Percentiles rank a stretch among this genome's conserved stretches.
These are phyloP conservation scores for Cytospora piceae DNA, from an alignment of 2,329 filamentous ascomycete species.

Conservation along the genomic window DNA sequence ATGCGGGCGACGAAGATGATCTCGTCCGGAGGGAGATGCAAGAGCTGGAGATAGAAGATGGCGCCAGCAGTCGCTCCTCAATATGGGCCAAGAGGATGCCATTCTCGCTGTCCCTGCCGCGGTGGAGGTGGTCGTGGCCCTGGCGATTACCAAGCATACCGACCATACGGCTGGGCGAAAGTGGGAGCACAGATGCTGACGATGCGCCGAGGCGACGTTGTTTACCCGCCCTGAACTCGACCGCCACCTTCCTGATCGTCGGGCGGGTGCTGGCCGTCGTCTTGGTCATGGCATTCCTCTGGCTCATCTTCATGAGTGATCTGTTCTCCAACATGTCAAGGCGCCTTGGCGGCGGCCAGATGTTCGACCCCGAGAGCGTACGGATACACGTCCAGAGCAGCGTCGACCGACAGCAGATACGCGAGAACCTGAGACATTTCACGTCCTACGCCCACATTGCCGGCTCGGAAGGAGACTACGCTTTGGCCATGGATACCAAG, in stretches of 20 bases:
- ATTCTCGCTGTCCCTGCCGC: slow-evolving; percentile 55
- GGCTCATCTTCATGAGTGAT: slow-evolving; percentile 84
- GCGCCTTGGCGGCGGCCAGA: slow-evolving; percentile 66
- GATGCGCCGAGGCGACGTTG: slow-evolving; percentile 33
- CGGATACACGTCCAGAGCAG: slow-evolving; percentile 73
- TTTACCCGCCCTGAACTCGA: slow-evolving; percentile 46
- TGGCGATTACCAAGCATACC: slow-evolving; percentile 55
- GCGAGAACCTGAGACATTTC: slow-evolving; percentile 74
- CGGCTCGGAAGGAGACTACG: slow-evolving; percentile 91
- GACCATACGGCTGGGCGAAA: slow-evolving; percentile 45
- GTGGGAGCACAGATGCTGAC: slow-evolving; percentile 32
- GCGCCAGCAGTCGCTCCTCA: slow-evolving; percentile 42
- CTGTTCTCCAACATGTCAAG: slow-evolving; percentile 70
- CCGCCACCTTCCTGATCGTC: slow-evolving; percentile 62
- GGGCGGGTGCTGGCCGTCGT: slow-evolving; percentile 76
- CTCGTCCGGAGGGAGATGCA: slow-evolving; percentile 81
- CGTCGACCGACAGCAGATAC: slow-evolving; percentile 71
- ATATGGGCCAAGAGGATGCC: slow-evolving; percentile 61
- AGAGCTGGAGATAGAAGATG: slow-evolving; percentile 73
- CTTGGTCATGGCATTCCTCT: slow-evolving; percentile 76
- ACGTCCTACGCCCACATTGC: slow-evolving; percentile 88
- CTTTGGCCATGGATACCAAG: slow-evolving; percentile 82
- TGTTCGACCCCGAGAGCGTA: slow-evolving; percentile 84
- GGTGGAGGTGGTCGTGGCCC: slow-evolving; percentile 60
- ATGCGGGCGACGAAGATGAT: slow-evolving; percentile 57